Evolutionary conservation across 495 filamentous ascomycete species (phyloP).

Genomic region (Tetracladium setigerum): DNA sequence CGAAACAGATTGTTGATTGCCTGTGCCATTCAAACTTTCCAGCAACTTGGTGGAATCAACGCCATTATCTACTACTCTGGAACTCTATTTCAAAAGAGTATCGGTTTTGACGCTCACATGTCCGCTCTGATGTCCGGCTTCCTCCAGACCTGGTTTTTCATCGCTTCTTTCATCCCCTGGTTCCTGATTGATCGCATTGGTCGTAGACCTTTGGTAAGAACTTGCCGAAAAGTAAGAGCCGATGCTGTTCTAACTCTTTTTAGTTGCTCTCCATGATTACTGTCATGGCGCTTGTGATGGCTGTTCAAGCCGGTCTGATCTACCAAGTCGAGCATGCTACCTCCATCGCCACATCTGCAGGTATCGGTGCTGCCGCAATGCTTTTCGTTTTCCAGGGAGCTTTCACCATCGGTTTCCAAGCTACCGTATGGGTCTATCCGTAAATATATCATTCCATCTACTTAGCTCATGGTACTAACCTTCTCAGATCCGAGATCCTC

Average conservation of each 20-base stretch:
- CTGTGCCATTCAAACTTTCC: constrained; percentile 26
- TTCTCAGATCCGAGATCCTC: constrained; percentile 65
- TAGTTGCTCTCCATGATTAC: constrained; percentile 64
- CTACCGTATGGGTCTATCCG: constrained; percentile 29
- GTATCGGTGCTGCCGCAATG: constrained; percentile 46
- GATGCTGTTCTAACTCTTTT: constrained; percentile 40
- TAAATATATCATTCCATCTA: constrained; percentile 4
- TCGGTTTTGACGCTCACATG: constrained; percentile 37
- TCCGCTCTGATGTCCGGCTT: constrained; percentile 62
- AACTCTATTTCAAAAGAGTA: constrained; percentile 51
- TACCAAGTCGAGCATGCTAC: constrained; percentile 24
- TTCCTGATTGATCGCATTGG: constrained; percentile 43
- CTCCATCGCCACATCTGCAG: constrained; percentile 25
- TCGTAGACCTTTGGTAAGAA: constrained; percentile 23
- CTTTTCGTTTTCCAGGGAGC: constrained; percentile 71
- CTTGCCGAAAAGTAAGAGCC: too few species aligned
- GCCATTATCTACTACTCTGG: constrained; percentile 65
- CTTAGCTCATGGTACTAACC: constrained; percentile 50
- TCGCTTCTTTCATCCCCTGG: constrained; percentile 65
- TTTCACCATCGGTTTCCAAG: constrained; percentile 73
- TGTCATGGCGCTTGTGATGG: constrained; percentile 64
- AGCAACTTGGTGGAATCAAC: constrained; percentile 55
- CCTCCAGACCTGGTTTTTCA: constrained; percentile 68
- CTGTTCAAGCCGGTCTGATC: constrained; percentile 49
- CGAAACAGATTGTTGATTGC: constrained; percentile 22